Evolutionary conservation across 2,329 filamentous ascomycete species (phyloP).

Genomic region (Talaromyces sp.): DNA sequence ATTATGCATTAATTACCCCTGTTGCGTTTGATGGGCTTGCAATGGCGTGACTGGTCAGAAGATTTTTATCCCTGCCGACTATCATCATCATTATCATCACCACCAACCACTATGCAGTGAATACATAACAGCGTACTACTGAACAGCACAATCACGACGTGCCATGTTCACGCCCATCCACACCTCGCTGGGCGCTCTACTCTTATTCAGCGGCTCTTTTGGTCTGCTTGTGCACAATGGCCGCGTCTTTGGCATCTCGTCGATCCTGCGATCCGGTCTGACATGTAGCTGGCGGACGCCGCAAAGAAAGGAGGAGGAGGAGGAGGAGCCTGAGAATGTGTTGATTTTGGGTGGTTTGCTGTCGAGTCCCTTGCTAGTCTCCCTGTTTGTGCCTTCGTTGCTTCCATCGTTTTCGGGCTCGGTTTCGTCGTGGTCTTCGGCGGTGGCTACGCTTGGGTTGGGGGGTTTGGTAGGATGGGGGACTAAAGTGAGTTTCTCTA

Average conservation of each 20-base stretch:
- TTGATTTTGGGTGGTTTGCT: constrained; percentile 43
- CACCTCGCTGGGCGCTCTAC: constrained; percentile 45
- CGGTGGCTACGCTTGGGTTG: constrained; percentile 34
- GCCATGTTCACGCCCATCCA: constrained; percentile 50
- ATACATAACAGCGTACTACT: too few relatives aligned
- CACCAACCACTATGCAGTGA: too few relatives aligned
- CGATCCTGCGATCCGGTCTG: constrained; percentile 38
- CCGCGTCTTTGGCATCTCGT: constrained; percentile 46
- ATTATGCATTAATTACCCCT: too few relatives aligned
- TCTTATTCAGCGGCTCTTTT: constrained; percentile 47
- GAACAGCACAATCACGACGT: too few relatives aligned
- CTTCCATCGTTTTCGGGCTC: constrained; percentile 38
- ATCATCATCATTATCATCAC: too few relatives aligned
- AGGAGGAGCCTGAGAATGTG: constrained; percentile 30
- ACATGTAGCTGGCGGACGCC: constrained; percentile 38
- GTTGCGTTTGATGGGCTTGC: too few relatives aligned
- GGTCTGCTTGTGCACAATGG: constrained; percentile 47
- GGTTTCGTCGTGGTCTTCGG: constrained; percentile 26
- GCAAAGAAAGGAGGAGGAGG: too few relatives aligned
- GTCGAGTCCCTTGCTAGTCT: constrained; percentile 39
- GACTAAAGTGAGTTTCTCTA: constrained; percentile 49
- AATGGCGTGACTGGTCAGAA: neutral
- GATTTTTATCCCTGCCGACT: neutral
- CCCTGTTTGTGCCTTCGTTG: constrained; percentile 37
- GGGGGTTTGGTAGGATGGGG: constrained; percentile 47